Base-by-base conservation (phyloP, 768 basidiomycete genomes). In the Tephrocybe sp. region DNA sequence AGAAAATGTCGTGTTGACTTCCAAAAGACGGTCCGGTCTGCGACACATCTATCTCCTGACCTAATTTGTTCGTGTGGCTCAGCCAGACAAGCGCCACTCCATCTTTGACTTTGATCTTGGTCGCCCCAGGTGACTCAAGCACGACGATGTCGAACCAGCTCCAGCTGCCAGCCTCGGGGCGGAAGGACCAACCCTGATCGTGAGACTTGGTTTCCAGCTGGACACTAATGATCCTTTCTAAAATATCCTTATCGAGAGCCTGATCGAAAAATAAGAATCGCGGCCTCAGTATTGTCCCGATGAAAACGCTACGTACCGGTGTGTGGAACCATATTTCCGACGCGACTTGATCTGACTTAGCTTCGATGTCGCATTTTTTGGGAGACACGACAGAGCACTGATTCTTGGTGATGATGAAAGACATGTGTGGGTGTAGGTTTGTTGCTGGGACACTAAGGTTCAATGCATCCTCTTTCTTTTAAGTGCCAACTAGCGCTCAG, bases 121-220 rank as follows among this genome's bases (percentile, higher is more conserved):
- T 56, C 6, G 59, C 47, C 14, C 62, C 56, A 2, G 64, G 52
- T 10, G 54, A 62, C 20, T 63, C 61, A 11, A 68, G 62, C 43
- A 70, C 56, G 42, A 65, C 58, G 10, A 70, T 48, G 50, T 70
- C 67, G 50, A 67, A 70, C 67, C 68, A 70, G 38, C 63, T 68
- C 63, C 66, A 68, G 25, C 60, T 63, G 25, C 61, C 65, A 0
- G 43, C 53, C 9, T 55, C 58, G n/a, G 53, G 59, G 23, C 42
- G 20, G 6, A 45, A 40, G 30, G 47, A 55, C 34, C 36, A 50
- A 2, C 61, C 64, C 41, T 64, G 64, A 23, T 64, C 58, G 30
- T 58, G 63, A 4, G 62, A 62, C 36, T 56, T 49, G 2, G 66
- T 68, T 47, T 61, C 61, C 2, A 70, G 59, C 30, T 68, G 66